Percentiles rank a stretch among this genome's conserved stretches.
These are phyloP conservation scores for Aegilops speltoides DNA, from an alignment of 176 grass and related monocot species.

Conservation along the genomic window DNA sequence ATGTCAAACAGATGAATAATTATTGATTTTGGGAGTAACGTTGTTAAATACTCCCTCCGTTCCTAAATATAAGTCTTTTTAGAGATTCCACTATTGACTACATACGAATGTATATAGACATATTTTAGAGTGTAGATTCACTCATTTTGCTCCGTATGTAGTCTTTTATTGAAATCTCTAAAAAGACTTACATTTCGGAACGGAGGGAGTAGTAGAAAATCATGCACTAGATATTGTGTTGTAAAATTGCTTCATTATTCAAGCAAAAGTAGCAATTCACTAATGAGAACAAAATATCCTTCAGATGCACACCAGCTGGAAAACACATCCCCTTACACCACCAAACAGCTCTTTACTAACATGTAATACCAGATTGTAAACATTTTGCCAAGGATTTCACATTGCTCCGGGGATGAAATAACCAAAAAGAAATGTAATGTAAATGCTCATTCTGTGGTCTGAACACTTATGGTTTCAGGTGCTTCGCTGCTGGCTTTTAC, in stretches of 20 bases:
- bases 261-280: background rate
- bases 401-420: background rate
- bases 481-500: constrained; percentile 49
- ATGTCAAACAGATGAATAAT: no score
- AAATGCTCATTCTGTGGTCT: constrained; percentile 24
- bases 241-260: background rate
- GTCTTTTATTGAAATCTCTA: no score
- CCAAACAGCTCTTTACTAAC: background rate
- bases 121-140: no score
- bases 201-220: background rate
- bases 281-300: background rate
- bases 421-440: background rate
- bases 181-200: no score
- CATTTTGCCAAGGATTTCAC: background rate
- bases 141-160: no score
- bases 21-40: no score
- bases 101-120: no score
- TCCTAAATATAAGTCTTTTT: no score
- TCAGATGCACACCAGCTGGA: background rate
- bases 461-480: constrained; percentile 12
- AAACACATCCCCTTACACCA: background rate
- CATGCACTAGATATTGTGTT: background rate
- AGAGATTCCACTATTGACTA: no score
- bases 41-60: no score
- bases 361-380: background rate